Evolutionary conservation across 73 alveolate genomes (phyloP).

Genomic region (Tetrahymena malaccensis): DNA sequence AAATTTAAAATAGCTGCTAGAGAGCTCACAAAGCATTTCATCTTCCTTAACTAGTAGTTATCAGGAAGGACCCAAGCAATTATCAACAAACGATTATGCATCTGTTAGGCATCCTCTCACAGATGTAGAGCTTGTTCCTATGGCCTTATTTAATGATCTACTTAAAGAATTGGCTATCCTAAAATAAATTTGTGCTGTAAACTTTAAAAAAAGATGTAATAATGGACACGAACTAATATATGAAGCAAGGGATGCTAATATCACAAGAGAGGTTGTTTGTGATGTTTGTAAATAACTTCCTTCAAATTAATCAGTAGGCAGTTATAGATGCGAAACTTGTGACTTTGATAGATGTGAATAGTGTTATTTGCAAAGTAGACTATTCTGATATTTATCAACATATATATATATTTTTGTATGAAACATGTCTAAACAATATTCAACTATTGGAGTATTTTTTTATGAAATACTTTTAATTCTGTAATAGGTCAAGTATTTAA

Average conservation of each 20-base stretch:
- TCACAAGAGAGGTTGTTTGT: neutral
- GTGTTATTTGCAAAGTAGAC: neutral
- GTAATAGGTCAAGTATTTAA: too few species aligned
- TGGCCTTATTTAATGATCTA: neutral
- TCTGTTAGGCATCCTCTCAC: neutral
- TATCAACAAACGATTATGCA: neutral
- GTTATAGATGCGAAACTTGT: neutral
- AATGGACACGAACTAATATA: neutral
- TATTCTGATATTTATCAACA: too few species aligned
- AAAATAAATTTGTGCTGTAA: neutral
- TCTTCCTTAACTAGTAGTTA: neutral
- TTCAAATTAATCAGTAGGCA: neutral
- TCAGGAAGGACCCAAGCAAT: neutral
- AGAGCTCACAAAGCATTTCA: neutral
- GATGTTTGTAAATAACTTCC: neutral
- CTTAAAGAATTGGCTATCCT: neutral
- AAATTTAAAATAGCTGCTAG: neutral
- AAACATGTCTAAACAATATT: neutral
- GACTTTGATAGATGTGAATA: neutral
- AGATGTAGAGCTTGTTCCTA: neutral
- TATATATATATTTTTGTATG: too few species aligned
- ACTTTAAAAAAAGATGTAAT: neutral
- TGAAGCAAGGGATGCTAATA: neutral
- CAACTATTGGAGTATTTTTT: neutral
- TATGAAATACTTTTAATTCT: too few species aligned